phyloP scores from a whole-genome alignment of 2,329 filamentous ascomycete genomes.

The Celoporthe dispersa region DNA sequence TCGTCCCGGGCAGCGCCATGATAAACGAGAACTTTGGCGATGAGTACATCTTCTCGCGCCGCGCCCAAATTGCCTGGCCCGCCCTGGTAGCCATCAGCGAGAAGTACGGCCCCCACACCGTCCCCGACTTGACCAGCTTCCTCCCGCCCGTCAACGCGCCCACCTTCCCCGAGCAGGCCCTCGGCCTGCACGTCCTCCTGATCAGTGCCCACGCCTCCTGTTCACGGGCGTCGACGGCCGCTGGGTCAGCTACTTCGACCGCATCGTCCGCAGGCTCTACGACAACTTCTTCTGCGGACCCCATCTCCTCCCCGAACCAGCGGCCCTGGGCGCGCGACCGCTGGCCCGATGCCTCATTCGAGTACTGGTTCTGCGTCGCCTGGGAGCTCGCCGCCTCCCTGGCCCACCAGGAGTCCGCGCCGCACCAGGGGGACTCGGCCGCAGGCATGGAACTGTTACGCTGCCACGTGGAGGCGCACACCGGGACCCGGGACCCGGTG shows the following conservation, averaged over 20 bases:
- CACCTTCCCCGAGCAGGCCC: slow-evolving; percentile 34
- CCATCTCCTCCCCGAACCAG: neutral
- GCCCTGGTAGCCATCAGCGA: slow-evolving; percentile 34
- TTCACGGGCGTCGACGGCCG: slow-evolving; percentile 35
- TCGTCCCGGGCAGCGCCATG: neutral
- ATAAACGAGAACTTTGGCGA: slow-evolving; percentile 9
- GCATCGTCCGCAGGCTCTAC: slow-evolving; percentile 31
- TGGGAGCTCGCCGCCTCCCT: slow-evolving; percentile 35
- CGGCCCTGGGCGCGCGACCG: slow-evolving; percentile 32
- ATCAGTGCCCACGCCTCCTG: slow-evolving; percentile 35
- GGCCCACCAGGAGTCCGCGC: slow-evolving; percentile 34
- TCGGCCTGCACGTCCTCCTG: slow-evolving; percentile 38
- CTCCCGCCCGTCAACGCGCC: slow-evolving; percentile 33
- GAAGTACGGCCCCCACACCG: slow-evolving; percentile 31
- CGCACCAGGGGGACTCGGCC: slow-evolving; percentile 28
- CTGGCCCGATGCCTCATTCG: slow-evolving; percentile 32
- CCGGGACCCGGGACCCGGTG: slow-evolving; percentile 32
- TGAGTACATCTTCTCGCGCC: neutral
- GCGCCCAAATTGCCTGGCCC: slow-evolving; percentile 25
- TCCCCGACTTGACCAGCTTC: slow-evolving; percentile 34
- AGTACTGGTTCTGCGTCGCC: slow-evolving; percentile 36
- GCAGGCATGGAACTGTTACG: slow-evolving; percentile 34
- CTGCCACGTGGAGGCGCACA: slow-evolving; percentile 31
- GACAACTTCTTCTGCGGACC: slow-evolving; percentile 19
- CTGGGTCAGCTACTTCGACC: slow-evolving; percentile 37